Evolutionary conservation across 805 yeast genomes (phyloP).

Genomic region (Debaryomyces castellii): DNA sequence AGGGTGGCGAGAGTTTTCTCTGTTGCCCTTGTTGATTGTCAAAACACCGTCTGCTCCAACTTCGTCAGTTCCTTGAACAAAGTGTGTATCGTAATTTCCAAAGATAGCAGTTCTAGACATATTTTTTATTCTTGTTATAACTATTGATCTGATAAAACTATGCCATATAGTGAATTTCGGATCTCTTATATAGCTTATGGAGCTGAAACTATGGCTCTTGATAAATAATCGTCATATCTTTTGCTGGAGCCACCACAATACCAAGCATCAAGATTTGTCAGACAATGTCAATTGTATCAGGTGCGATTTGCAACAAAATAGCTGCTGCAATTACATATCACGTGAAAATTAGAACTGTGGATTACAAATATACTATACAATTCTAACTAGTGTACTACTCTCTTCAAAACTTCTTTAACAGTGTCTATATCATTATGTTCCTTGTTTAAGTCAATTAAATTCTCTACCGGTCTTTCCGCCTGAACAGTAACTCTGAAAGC

Average conservation of each 20-base stretch:
- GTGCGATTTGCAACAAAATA: not conserved
- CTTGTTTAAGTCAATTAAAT: conserved; percentile 36
- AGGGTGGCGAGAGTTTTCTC: conserved; percentile 40
- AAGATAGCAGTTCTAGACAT: conserved; percentile 12
- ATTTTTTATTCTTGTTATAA: not conserved
- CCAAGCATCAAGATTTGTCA: not conserved
- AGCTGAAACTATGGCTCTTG: not conserved
- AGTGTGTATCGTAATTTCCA: conserved; percentile 48
- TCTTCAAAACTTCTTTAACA: not conserved
- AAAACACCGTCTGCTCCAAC: conserved; percentile 48
- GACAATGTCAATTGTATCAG: not conserved
- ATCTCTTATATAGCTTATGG: not conserved
- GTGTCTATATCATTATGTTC: conserved; percentile 11
- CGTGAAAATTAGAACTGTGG: not conserved
- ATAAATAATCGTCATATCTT: not conserved
- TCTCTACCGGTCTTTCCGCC: conserved; percentile 38
- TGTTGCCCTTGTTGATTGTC: conserved; percentile 42
- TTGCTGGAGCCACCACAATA: conserved; percentile 1
- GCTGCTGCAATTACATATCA: not conserved
- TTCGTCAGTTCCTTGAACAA: conserved; percentile 51
- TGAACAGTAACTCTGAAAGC: conserved; percentile 40
- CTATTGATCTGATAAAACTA: no score
- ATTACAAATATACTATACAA: not conserved
- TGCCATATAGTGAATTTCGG: not conserved
- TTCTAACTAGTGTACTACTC: not conserved